These are phyloP conservation scores for Tetraselmis chui DNA, from an alignment of 139 green algal species.

Conservation along the genomic window DNA sequence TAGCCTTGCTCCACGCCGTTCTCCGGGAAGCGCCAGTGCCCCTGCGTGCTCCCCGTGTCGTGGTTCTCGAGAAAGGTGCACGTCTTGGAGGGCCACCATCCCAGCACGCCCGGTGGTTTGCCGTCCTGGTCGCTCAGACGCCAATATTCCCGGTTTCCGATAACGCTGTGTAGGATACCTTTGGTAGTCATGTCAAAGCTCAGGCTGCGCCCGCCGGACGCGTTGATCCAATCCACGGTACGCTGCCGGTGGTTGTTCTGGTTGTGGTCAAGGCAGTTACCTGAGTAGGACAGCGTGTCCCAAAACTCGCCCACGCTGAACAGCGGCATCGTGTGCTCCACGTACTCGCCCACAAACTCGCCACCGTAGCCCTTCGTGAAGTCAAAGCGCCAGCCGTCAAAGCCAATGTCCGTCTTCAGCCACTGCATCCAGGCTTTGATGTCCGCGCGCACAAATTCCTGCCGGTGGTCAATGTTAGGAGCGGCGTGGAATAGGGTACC, in stretches of 20 bases:
- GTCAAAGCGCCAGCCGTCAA: constrained; percentile 38
- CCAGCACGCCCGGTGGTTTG: constrained; percentile 48
- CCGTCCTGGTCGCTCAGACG: constrained; percentile 22
- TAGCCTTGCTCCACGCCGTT: constrained; percentile 46
- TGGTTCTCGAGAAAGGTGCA: constrained; percentile 64
- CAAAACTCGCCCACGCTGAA: constrained; percentile 52
- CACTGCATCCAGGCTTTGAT: constrained; percentile 39
- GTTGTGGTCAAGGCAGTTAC: constrained; percentile 11
- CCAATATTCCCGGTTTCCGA: constrained; percentile 25
- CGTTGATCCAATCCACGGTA: constrained; percentile 39
- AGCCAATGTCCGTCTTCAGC: constrained; percentile 39
- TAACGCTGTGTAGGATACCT: constrained; percentile 44
- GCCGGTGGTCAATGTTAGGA: constrained; percentile 44
- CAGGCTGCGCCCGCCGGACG: constrained; percentile 71
- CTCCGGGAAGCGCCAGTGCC: constrained; percentile 45
- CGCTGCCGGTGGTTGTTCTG: constrained; percentile 14
- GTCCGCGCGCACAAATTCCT: constrained; percentile 26
- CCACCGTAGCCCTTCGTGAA: constrained; percentile 39
- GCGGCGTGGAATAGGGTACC: constrained; percentile 35
- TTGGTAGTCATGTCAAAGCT: constrained; percentile 98
- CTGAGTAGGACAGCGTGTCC: constrained; percentile 28
- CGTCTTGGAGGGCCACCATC: constrained; percentile 40
- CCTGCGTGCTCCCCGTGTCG: constrained; percentile 41
- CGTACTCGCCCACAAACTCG: constrained; percentile 29
- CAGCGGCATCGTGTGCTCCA: constrained; percentile 19